Conservation (phyloP, 1,139 yeast genomes). For the Taphrina betulina region DNA sequence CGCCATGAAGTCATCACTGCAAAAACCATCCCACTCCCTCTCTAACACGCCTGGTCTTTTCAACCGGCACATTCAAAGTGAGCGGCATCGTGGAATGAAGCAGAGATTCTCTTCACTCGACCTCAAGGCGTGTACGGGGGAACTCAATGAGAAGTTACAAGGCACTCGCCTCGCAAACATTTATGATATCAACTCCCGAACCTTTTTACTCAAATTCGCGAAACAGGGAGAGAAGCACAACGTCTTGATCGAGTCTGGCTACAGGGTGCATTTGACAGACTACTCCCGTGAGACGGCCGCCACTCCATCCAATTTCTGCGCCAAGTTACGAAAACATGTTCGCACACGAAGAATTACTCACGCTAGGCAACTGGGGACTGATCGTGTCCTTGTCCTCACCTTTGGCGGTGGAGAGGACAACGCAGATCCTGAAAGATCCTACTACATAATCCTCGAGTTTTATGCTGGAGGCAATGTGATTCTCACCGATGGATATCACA, state of each 20-base stretch:
- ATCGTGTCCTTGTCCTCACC: conserved; percentile 74
- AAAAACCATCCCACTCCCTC: too few species aligned
- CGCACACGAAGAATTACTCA: conserved; percentile 74
- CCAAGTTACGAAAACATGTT: conserved; percentile 75
- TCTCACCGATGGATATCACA: conserved; percentile 64
- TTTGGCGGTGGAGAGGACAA: conserved; percentile 64
- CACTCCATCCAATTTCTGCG: conserved; percentile 79
- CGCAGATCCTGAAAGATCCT: conserved; percentile 41
- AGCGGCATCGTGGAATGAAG: conserved; percentile 50
- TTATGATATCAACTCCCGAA: conserved; percentile 72
- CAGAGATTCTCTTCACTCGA: conserved; percentile 87
- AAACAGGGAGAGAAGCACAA: conserved; percentile 77
- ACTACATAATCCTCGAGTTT: conserved; percentile 78
- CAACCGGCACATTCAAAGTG: too few species aligned
- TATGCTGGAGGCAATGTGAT: conserved; percentile 93
- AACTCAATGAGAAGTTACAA: conserved; percentile 51
- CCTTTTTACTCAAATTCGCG: conserved; percentile 76
- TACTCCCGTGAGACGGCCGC: conserved; percentile 78
- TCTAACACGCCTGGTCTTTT: too few species aligned
- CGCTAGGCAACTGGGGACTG: conserved; percentile 70
- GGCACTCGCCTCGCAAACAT: conserved; percentile 68
- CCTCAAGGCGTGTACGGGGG: conserved; percentile 67
- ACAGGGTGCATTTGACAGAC: conserved; percentile 73
- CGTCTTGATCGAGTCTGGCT: conserved; percentile 81
- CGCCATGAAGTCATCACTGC: too few species aligned